Percentiles rank a stretch among this genome's conserved stretches.
Conservation (phyloP, 2,329 filamentous ascomycete species). For the Emmonsiellopsis sp. region DNA sequence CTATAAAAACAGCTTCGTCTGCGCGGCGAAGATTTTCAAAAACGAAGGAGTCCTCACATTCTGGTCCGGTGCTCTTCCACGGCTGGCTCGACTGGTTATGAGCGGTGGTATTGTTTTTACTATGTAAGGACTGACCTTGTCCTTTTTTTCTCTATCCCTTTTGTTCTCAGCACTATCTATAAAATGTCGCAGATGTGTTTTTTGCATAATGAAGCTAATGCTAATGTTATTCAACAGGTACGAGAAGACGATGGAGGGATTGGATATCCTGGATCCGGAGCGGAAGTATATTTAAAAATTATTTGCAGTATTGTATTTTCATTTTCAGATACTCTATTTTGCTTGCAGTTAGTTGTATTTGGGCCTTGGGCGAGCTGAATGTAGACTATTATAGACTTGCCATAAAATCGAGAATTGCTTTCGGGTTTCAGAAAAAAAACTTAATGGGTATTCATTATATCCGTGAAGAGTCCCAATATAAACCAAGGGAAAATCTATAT, state of each 20-base stretch:
- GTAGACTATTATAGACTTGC: too few species aligned
- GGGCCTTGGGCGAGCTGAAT: too few species aligned
- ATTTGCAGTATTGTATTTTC: background rate
- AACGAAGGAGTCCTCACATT: slow-evolving; percentile 85
- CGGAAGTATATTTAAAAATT: slow-evolving; percentile 62
- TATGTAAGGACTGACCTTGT: slow-evolving; percentile 47
- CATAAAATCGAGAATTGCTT: too few species aligned
- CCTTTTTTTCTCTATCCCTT: slow-evolving; percentile 8
- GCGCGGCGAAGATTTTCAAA: slow-evolving; percentile 72
- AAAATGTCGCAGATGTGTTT: background rate
- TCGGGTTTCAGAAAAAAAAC: too few species aligned
- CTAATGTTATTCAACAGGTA: slow-evolving; percentile 43
- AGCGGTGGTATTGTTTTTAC: slow-evolving; percentile 97
- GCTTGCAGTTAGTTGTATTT: too few species aligned
- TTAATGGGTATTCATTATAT: too few species aligned
- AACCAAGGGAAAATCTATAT: too few species aligned
- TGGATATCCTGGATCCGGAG: slow-evolving; percentile 73
- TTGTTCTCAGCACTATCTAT: background rate
- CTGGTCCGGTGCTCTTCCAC: slow-evolving; percentile 86
- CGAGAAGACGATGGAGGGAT: slow-evolving; percentile 88
- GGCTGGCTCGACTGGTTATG: slow-evolving; percentile 73
- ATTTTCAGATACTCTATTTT: background rate
- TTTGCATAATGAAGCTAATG: background rate
- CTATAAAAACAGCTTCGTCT: slow-evolving; percentile 84
- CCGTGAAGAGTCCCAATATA: too few species aligned